Base-by-base conservation (phyloP, 2,329 filamentous ascomycete genomes). In the Furcasterigmium sp. region DNA sequence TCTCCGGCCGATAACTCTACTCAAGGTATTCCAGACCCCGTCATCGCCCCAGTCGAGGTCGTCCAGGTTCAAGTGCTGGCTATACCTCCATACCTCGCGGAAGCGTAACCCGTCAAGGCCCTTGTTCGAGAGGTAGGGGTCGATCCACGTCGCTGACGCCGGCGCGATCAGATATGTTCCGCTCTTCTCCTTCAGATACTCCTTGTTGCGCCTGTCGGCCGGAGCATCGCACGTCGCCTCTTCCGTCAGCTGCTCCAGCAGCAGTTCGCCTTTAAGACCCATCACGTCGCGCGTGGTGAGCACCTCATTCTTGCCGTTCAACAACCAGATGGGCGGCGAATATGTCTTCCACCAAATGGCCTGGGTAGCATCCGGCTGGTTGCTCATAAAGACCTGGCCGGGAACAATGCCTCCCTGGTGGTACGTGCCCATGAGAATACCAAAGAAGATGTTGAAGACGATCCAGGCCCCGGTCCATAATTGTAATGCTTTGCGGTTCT, bases 311-410 rank as follows among this genome's bases (percentile, higher is more conserved):
- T 85, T 86, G 42, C 84, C 83, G 51, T 89, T 84, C 7, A 91
- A 69, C 17, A 91, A 73, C 85, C 87, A 91, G 28, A 85, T 83
- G 0, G 87, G 87, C 15, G 87, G 87, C 58, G 82, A 86, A 58
- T 91, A 91, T 1, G 87, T 91, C 61, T 90, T 91, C 87, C 87
- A 91, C 87, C 87, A 91, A 40, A 87, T 72, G 4, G 83, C 84
- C 26, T 84, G 74, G 2, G 80, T 82, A 8, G 85, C 80, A 49
- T 85, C 82, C 5, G 78, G 73, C 51, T 86, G 82, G 43, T 77
- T 78, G 55, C 81, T 85, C 56, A 91, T 72, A 57, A 87, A 87
- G 1, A 85, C 79, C 55, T 91, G 87, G 7, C 80, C 81, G 1
- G 86, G 84, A 2, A 91, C 75, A 20, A 91, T 78, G 35, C 87